Conservation (phyloP, 2,329 filamentous ascomycete species). For the Cordyceps cateniannulata region DNA sequence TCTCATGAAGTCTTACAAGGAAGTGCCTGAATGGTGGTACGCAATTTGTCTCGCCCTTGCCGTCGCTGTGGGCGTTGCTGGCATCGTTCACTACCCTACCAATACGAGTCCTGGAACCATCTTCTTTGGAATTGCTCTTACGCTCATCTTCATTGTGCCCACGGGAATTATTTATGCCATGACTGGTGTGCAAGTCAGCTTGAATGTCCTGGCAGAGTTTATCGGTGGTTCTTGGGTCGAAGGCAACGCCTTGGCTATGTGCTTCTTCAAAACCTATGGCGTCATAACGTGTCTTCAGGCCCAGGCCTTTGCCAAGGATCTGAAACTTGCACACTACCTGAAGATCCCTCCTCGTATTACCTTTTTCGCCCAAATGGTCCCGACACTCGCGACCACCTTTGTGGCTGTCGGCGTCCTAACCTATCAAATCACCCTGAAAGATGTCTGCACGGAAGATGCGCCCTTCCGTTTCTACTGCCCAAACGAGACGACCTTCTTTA, state of each 20-base stretch:
- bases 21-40: slow-evolving; percentile 39
- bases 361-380: slow-evolving; percentile 41
- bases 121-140: slow-evolving; percentile 33
- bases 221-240: slow-evolving; percentile 33
- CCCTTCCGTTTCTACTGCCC: slow-evolving; percentile 32
- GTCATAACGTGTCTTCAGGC: slow-evolving; percentile 27
- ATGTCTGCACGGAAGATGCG: slow-evolving; percentile 31
- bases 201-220: slow-evolving; percentile 36
- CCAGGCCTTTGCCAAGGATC: slow-evolving; percentile 31
- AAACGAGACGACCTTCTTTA: slow-evolving; percentile 28
- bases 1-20: slow-evolving; percentile 25
- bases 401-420: slow-evolving; percentile 38
- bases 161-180: slow-evolving; percentile 38
- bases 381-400: slow-evolving; percentile 39
- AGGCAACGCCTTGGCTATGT: slow-evolving; percentile 31
- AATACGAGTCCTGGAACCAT: slow-evolving; percentile 34
- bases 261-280: slow-evolving; percentile 26
- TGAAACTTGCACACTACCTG: slow-evolving; percentile 46
- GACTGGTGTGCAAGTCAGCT: slow-evolving; percentile 36
- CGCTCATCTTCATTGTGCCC: slow-evolving; percentile 35
- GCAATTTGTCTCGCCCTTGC: slow-evolving; percentile 25
- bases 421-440: slow-evolving; percentile 29
- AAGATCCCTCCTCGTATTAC: slow-evolving; percentile 42
- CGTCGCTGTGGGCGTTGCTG: slow-evolving; percentile 30
- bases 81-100: slow-evolving; percentile 34